Base-by-base conservation (phyloP, 345 rosid species). In the Eucalyptus guilfoylei region DNA sequence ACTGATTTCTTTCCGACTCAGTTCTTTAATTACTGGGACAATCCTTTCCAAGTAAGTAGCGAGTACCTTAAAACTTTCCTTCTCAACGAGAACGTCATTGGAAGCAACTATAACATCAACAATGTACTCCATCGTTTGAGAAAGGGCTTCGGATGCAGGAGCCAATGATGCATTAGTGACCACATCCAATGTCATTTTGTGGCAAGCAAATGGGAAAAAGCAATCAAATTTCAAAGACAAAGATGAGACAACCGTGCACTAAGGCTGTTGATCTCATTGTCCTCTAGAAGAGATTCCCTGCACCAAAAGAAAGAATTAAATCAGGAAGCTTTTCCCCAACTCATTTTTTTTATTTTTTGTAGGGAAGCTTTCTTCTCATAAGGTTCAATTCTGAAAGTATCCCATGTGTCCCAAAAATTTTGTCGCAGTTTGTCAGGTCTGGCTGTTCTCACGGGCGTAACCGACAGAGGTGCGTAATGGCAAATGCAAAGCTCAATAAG, bases 61-160 rank as follows among this genome's bases (percentile, higher is more conserved):
- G 89, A 95, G 94, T 89, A 93, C 93, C 91, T 42, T 91, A 92
- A 94, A 95, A 91, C 93, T 92, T 40, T 93, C 96, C 89, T 92
- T 93, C 89, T 95, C 93, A 69, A 95, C 21, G 34, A 95, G 89
- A 58, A 93, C 95, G 64, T 93, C 81, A 34, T 92, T 91, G 72
- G 96, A 89, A 88, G 91, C 90, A 88, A 16, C 87, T 83, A 89
- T 85, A 62, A 90, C 49, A 87, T 95, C 96, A 83, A 92, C 88
- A 89, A 95, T 92, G 62, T 86, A 89, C 91, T 94, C 95, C 16
- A 93, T 87, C 28, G 86, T 87, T 88, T 93, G 93, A 32, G 96
- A 92, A 88, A 95, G 86, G 62, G 88, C 58, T 52, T 95, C 96
- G 2, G 94, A 55, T 76, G 87, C 96, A 3, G 96, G 92, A 89